phyloP scores from a whole-genome alignment of 179 eudicot genomes.

The Vitellaria paradoxa region DNA sequence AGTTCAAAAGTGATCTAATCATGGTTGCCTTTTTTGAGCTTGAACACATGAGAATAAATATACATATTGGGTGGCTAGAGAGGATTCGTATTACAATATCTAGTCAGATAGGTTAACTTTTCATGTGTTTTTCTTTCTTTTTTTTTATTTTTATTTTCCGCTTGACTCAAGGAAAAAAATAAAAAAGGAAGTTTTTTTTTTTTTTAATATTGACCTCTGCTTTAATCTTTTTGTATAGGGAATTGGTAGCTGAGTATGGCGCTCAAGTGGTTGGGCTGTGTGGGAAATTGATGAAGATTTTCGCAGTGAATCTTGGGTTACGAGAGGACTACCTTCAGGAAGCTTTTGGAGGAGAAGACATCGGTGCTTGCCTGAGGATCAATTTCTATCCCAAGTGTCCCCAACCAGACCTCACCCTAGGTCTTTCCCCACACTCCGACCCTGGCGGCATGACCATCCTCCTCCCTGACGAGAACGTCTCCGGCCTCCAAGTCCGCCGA shows the following conservation, averaged over 20 bases:
- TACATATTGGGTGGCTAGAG: too few species aligned
- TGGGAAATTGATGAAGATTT: conserved; percentile 18
- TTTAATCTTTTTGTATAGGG: not conserved
- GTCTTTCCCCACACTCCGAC: conserved; percentile 22
- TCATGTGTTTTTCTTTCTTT: too few species aligned
- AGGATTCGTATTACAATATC: too few species aligned
- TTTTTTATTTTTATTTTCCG: too few species aligned
- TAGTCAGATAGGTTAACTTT: too few species aligned
- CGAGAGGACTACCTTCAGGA: conserved; percentile 21
- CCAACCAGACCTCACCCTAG: conserved; percentile 20
- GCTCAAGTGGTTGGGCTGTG: conserved; percentile 9
- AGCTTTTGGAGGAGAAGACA: conserved; percentile 23
- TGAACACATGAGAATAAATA: too few species aligned
- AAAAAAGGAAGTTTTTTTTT: too few species aligned
- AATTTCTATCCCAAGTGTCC: conserved; percentile 22
- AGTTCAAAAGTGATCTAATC: too few species aligned
- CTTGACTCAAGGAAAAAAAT: too few species aligned
- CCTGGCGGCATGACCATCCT: conserved; percentile 20
- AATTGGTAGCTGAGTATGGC: conserved; percentile 17
- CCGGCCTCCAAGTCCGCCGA: conserved; percentile 16
- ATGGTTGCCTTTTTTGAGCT: too few species aligned
- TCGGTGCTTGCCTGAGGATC: conserved; percentile 22
- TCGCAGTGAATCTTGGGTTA: conserved; percentile 22
- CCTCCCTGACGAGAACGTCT: conserved; percentile 14
- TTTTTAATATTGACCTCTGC: not conserved